Conservation (phyloP, 129 eudicot genomes). For the Flaveria trinervia region DNA sequence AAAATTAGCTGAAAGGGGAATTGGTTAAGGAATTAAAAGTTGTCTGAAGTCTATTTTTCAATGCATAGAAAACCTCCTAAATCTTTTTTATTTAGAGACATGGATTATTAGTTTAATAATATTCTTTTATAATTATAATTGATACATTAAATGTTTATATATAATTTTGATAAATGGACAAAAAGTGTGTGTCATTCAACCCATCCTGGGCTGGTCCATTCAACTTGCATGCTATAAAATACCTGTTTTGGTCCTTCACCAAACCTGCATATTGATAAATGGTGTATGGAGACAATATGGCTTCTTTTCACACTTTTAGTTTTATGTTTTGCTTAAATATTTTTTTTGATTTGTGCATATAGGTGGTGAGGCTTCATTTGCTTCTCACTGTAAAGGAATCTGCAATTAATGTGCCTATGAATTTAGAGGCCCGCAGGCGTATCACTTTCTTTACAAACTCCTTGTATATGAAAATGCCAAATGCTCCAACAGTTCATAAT, state of each 20-base stretch:
- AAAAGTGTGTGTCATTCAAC: background rate
- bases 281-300: background rate
- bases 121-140: background rate
- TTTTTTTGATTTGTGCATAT: conserved; percentile 6
- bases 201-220: background rate
- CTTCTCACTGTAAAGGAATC: conserved; percentile 96
- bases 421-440: conserved; percentile 97
- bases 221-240: background rate
- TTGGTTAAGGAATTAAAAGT: background rate
- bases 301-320: background rate
- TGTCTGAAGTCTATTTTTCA: conserved; percentile 2
- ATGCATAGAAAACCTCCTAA: background rate
- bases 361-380: conserved; percentile 91
- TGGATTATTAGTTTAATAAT: background rate
- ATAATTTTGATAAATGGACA: background rate
- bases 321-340: background rate
- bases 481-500: conserved; percentile 90
- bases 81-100: background rate
- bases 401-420: conserved; percentile 93
- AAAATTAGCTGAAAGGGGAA: background rate
- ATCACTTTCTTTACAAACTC: conserved; percentile 96
- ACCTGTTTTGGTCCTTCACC: background rate
- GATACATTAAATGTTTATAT: background rate
- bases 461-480: conserved; percentile 91
- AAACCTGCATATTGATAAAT: background rate